Base-by-base conservation (phyloP, 1,139 yeast genomes). In the Diutina pseudorugosa region DNA sequence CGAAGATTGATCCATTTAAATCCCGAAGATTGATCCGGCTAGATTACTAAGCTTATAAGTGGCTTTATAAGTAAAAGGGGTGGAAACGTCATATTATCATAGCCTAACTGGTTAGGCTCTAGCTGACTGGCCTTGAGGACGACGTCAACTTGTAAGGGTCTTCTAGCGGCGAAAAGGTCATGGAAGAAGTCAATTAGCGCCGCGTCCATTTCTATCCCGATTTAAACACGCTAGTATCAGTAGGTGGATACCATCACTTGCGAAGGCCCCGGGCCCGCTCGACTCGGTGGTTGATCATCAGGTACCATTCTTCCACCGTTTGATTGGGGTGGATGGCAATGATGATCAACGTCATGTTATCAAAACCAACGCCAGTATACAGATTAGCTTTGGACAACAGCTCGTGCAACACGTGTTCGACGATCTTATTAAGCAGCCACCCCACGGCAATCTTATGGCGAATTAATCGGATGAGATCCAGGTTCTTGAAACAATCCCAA, bases 351-450 rank as follows among this genome's bases (percentile, higher is more conserved):
- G 91, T 84, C 93, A 85, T 85, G 61, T 85, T 85, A 63, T 85
- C 94, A 61, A 83, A 85, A 0, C 94, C 94, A 40, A 84, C 77
- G 2, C 93, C 93, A 0, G 93, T 85, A 48, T 78, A 73, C 51
- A 83, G 82, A 57, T 83, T 80, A 2, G 93, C 91, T 77, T 81
- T 79, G n/a, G 80, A 74, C 51, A 85, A 75, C 56, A 89, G 82
- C 57, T 80, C 83, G 58, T 83, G 85, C 51, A 85, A 65, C 2
- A 84, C 66, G 56, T 74, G 75, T 55, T 82, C 83, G 33, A 77
- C 73, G 47, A 84, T 81, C 52, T 77, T 79, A 51, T 80, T 79
- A 40, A 85, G 66, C 56, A 72, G 76, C 70, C 82, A 73, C 1
- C 85, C 89, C 44, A 77, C 60, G 1, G 77, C 70, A 51, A 85